These are phyloP conservation scores for Clathrospora elynae DNA, from an alignment of 2,329 filamentous ascomycete genomes.

Conservation along the genomic window DNA sequence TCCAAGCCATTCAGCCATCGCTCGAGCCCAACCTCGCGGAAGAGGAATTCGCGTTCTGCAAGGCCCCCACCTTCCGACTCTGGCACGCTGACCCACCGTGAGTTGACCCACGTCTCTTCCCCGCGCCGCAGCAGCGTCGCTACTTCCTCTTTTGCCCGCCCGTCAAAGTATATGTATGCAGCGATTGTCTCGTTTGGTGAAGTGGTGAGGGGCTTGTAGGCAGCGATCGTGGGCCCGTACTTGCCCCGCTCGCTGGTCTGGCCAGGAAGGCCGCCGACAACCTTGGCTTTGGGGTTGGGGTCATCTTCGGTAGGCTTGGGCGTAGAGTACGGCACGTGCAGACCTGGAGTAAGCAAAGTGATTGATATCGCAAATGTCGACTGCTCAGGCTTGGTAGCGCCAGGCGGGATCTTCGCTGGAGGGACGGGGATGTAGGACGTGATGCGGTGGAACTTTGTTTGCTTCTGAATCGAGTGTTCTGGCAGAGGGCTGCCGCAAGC, in stretches of 20 bases:
- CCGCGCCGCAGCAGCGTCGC: conserved; percentile 89
- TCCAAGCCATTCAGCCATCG: conserved; percentile 96
- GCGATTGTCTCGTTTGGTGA: conserved; percentile 97
- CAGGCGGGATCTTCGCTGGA: conserved; percentile 73
- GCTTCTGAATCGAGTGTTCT: conserved; percentile 93
- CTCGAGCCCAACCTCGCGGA: conserved; percentile 94
- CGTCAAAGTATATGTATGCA: conserved; percentile 99
- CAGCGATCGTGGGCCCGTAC: conserved; percentile 66
- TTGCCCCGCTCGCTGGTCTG: conserved; percentile 57
- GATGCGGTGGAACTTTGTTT: conserved; percentile 88
- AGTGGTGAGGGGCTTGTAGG: conserved; percentile 90
- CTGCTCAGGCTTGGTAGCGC: conserved; percentile 79
- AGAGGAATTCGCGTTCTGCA: conserved; percentile 94
- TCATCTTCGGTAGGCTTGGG: conserved; percentile 78
- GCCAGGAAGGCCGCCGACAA: conserved; percentile 73
- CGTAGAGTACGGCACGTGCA: conserved; percentile 89
- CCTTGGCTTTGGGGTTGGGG: conserved; percentile 79
- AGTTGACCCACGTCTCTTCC: conserved; percentile 99
- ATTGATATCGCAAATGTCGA: conserved; percentile 98
- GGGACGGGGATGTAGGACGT: conserved; percentile 97
- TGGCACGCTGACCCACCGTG: conserved; percentile 93
- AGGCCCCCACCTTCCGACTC: conserved; percentile 89
- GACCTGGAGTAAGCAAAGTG: conserved; percentile 84
- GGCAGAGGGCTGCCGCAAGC: conserved; percentile 77
- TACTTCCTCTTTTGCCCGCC: conserved; percentile 92